Evolutionary conservation across 371 early-diverging fungal species (phyloP), one percentile per base, ranked within the genome.

Genomic region (Neoconidiobolus thromboides): DNA sequence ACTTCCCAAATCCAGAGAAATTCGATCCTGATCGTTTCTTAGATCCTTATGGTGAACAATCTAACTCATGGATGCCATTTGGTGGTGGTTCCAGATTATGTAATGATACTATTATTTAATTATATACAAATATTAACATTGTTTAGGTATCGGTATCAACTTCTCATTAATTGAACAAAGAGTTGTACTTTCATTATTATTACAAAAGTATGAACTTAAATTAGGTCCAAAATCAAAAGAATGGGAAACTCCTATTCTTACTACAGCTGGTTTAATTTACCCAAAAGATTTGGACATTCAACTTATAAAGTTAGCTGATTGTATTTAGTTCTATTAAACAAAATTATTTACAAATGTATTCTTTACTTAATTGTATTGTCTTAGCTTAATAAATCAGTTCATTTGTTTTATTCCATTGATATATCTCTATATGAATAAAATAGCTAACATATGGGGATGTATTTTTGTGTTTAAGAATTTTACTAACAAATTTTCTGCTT

Each of bases 141-240:
- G n/a, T 55, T n/a, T 26, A 55, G 56, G 56, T 44, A 2, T 77
- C 43, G 81, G 78, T 47, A 68, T 72, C 69, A 73, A 76, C 49
- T 79, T 81, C 58, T 71, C 77, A 1, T 64, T 79, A 58, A 63
- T 71, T 4, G 76, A 76, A 39, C 79, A 77, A 65, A 69, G 77
- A 12, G 66, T 76, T 9, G 37, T 76, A 1, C 63, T 77, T 26
- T 60, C 73, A 2, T 71, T 76, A 73, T 50, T 79, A 10, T 61
- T 73, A 3, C 67, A 64, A 54, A 65, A 67, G 37, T 72, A n/a
- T 38, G 14, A 40, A 3, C 5, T 55, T 5, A 12, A 54, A 38
- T 39, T 54, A 12, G 54, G 54, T 14, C 54, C 54, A 37, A 54
- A 54, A 7, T 36, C 9, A 6, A 14, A 14, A 5, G 9, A 14